Conservation (phyloP, 164 flowering plant genomes). For the Magnolia officinalis region DNA sequence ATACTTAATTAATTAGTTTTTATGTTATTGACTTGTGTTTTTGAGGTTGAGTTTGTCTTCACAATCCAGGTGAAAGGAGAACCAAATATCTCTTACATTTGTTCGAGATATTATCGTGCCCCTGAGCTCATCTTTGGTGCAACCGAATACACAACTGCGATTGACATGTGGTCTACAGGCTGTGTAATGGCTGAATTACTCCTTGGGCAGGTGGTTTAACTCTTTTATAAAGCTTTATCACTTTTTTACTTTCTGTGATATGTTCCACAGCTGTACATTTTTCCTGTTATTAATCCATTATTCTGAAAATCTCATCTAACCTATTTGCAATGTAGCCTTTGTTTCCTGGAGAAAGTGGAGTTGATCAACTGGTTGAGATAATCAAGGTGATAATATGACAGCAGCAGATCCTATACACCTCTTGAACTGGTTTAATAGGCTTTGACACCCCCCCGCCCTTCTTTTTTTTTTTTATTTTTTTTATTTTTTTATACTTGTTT, state of each 20-base stretch:
- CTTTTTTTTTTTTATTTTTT: background rate
- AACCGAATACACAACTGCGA: constrained; percentile 91
- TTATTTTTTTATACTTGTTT: background rate
- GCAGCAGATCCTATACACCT: background rate
- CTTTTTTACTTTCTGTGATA: background rate
- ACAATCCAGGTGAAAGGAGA: constrained; percentile 85
- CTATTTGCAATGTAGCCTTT: constrained; percentile 54
- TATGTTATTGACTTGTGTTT: background rate
- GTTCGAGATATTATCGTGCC: constrained; percentile 97
- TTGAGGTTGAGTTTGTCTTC: constrained; percentile 11
- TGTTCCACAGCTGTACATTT: background rate
- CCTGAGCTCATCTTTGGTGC: constrained; percentile 99
- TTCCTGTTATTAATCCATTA: constrained; percentile 2
- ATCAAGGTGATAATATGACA: constrained; percentile 56
- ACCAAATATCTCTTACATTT: constrained; percentile 93
- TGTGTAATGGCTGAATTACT: constrained; percentile 98
- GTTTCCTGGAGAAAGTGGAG: constrained; percentile 98
- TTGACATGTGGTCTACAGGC: constrained; percentile 96
- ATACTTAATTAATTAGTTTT: background rate
- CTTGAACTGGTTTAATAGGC: background rate
- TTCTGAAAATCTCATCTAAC: constrained; percentile 6
- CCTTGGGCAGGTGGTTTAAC: constrained; percentile 73
- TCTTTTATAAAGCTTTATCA: background rate
- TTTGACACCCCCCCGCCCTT: background rate
- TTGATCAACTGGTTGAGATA: constrained; percentile 91